Evolutionary conservation across 148 eudicot species (phyloP), one percentile per base, ranked within the genome.

Genomic region (Nepenthes gracilis): DNA sequence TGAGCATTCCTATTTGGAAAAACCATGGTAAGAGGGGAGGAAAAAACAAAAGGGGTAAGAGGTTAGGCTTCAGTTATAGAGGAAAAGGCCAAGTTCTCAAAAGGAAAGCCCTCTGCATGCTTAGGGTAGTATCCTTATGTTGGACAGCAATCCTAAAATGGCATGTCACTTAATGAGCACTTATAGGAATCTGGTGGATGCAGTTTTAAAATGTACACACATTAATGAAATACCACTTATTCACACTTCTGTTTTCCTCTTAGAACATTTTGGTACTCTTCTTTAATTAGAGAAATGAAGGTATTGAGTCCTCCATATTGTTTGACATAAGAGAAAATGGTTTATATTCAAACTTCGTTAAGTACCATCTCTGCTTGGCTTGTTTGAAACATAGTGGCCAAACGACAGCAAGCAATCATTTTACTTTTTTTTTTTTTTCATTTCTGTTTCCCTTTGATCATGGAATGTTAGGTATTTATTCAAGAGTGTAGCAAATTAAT

Each of bases 1-100:
- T 65, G 96, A 81, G 59, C 87, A 80, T 13, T 91, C 88, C 97
- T 90, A 65, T 43, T 35, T 47, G 33, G 36, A 32, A 33, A 23
- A 2, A 54, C 12, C 12, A 13, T 6, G 37, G n/a, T 9, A 50
- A 50, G 12, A 50, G 23, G 32, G 32, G 5, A 6, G n/a, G n/a
- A 6, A 11, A 32, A 3, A 33, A 2, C 36, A 55, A 35, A 55
- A 55, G 36, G 8, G 58, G 37, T 33, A 55, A 55, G 6, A 35
- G 9, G 36, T 11, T 35, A 55, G 37, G 53, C n/a, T 49, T 49
- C 15, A 49, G n/a, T 49, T n/a, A 49, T n/a, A 49, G 2, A 49
- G 53, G 15, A 49, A 49, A 49, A 10, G 11, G 53, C 8, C 45
- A 40, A 3, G 45, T 40, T 3, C 45, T 40, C 8, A 11, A 11